A percentile compares a stretch with the other conserved stretches of the same genome.
These are phyloP conservation scores for Brettanomyces sp. DNA, from an alignment of 805 yeast species.

Conservation along the genomic window DNA sequence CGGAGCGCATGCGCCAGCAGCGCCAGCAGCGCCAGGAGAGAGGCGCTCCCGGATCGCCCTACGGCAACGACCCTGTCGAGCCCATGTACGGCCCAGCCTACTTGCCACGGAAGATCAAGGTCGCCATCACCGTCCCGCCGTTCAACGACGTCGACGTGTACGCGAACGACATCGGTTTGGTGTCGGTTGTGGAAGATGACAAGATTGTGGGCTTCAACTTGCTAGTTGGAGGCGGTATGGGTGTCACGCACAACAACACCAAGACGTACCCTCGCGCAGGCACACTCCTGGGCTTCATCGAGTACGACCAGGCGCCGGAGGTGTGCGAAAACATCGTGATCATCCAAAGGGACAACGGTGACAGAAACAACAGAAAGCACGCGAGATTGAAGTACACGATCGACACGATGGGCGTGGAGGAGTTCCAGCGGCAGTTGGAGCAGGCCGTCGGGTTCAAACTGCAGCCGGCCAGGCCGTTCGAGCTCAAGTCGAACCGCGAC, in stretches of 20 bases:
- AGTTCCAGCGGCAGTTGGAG: constrained; percentile 72
- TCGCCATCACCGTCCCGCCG: constrained; percentile 92
- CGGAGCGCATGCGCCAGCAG: not conserved
- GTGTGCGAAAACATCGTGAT: constrained; percentile 90
- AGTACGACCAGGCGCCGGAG: constrained; percentile 55
- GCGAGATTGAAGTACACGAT: constrained; percentile 96
- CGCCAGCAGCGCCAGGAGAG: not conserved
- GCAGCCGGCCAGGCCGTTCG: constrained; percentile 59
- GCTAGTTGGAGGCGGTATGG: constrained; percentile 98
- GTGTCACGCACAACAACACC: constrained; percentile 91
- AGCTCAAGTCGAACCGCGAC: constrained; percentile 81
- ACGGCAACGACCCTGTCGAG: constrained; percentile 30
- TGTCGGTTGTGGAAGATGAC: constrained; percentile 71
- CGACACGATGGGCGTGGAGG: constrained; percentile 88
- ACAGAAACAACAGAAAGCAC: constrained; percentile 92
- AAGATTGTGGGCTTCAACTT: constrained; percentile 75
- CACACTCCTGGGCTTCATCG: constrained; percentile 69
- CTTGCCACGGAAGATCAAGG: constrained; percentile 91
- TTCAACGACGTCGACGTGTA: constrained; percentile 94
- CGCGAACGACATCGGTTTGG: constrained; percentile 89
- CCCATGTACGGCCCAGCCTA: constrained; percentile 83
- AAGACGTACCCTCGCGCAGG: constrained; percentile 97
- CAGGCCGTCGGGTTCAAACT: constrained; percentile 71
- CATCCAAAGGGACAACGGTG: constrained; percentile 92
- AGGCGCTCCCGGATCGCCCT: not conserved